phyloP scores from a whole-genome alignment of 1,284 basidiomycete species.

The Inonotus hispidus region DNA sequence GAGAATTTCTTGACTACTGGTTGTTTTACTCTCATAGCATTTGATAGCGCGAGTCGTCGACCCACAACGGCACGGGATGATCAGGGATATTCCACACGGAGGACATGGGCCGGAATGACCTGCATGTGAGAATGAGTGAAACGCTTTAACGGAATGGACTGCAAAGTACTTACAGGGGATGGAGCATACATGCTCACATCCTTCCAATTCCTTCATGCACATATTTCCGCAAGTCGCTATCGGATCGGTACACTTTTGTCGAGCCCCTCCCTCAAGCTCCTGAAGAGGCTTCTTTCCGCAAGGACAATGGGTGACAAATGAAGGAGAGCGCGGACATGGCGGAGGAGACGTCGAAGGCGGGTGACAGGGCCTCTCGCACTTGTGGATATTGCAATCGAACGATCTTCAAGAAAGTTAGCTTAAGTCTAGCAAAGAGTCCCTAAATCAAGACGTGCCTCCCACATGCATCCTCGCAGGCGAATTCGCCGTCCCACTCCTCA shows the following conservation, averaged over 20 bases:
- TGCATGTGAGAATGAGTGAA: background rate
- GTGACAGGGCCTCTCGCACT: slow-evolving; percentile 67
- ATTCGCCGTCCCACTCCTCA: slow-evolving; percentile 21
- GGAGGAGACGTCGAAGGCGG: slow-evolving; percentile 55
- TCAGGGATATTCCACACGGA: slow-evolving; percentile 63
- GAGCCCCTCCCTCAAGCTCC: slow-evolving; percentile 28
- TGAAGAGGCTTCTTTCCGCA: slow-evolving; percentile 55
- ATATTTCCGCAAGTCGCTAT: slow-evolving; percentile 72
- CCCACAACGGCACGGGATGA: slow-evolving; percentile 78
- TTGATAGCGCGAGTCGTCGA: slow-evolving; percentile 47
- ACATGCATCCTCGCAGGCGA: slow-evolving; percentile 46
- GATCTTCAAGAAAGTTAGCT: slow-evolving; percentile 33
- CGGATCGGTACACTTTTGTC: slow-evolving; percentile 62
- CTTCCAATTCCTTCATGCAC: slow-evolving; percentile 60
- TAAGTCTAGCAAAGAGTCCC: background rate
- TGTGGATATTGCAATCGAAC: slow-evolving; percentile 75
- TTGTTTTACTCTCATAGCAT: slow-evolving; percentile 42
- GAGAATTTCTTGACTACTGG: slow-evolving; percentile 47
- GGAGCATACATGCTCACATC: slow-evolving; percentile 67
- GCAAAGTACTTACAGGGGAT: slow-evolving; percentile 31
- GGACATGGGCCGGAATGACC: slow-evolving; percentile 64
- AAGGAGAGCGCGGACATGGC: slow-evolving; percentile 71
- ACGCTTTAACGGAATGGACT: background rate
- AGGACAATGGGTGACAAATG: slow-evolving; percentile 66
- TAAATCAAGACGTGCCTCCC: slow-evolving; percentile 38